phyloP scores from a whole-genome alignment of 164 flowering plant species.

The Kalanchoe fedtschenkoi region DNA sequence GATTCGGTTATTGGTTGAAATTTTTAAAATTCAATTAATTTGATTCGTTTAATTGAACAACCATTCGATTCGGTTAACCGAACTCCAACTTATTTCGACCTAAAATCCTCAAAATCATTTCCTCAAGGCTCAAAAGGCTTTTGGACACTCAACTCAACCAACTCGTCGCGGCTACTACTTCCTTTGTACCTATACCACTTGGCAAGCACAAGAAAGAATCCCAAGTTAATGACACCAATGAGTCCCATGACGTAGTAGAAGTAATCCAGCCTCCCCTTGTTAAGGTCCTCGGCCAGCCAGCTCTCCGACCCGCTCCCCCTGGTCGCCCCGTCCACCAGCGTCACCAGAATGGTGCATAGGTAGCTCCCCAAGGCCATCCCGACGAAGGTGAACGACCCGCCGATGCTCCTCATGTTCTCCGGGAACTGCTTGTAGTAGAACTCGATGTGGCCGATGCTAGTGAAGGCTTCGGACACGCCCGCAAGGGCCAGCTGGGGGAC shows the following conservation, averaged over 20 bases:
- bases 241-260: constrained; percentile 32
- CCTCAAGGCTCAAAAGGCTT: too few relatives aligned
- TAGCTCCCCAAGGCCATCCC: constrained; percentile 36
- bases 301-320: not conserved
- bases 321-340: constrained; percentile 14
- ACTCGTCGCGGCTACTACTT: not conserved
- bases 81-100: too few relatives aligned
- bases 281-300: constrained; percentile 33
- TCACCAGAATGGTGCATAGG: constrained; percentile 28
- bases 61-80: too few relatives aligned
- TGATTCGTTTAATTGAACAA: too few relatives aligned
- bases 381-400: constrained; percentile 26
- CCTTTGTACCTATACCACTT: constrained; percentile 45
- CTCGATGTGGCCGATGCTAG: constrained; percentile 28
- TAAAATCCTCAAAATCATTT: too few relatives aligned
- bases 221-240: constrained; percentile 22
- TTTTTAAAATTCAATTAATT: too few relatives aligned
- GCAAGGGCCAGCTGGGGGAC: constrained; percentile 32
- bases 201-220: constrained; percentile 29
- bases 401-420: constrained; percentile 62
- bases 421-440: constrained; percentile 61
- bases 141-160: too few relatives aligned
- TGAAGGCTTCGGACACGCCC: constrained; percentile 47
- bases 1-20: too few relatives aligned
- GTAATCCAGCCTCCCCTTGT: constrained; percentile 42